A percentile compares a stretch with the other conserved stretches of the same genome.
Conservation (phyloP, 768 basidiomycete genomes). For the Pisolithus albus region DNA sequence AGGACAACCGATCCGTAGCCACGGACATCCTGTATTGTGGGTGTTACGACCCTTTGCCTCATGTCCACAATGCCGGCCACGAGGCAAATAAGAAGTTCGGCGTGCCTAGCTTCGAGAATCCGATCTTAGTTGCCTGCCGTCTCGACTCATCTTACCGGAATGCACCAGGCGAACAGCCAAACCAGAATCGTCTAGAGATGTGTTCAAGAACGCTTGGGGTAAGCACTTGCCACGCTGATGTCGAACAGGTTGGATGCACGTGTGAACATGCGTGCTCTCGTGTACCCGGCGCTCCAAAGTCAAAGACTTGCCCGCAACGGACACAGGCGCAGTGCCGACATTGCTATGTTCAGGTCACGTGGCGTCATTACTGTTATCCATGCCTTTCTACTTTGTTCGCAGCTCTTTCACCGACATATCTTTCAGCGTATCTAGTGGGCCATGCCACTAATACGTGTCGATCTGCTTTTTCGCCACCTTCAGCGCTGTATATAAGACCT, state of each 20-base stretch:
- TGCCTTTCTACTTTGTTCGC: conserved; percentile 15
- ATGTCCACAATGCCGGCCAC: conserved; percentile 4
- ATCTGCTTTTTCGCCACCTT: neutral
- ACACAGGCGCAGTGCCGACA: conserved; percentile 15
- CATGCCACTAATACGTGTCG: conserved; percentile 4
- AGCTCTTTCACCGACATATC: conserved; percentile 14
- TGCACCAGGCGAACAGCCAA: too few species aligned
- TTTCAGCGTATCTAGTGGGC: conserved; percentile 10
- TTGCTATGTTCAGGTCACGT: conserved; percentile 23
- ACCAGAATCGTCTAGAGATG: too few species aligned
- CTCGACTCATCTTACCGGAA: too few species aligned
- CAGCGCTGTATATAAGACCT: conserved; percentile 12
- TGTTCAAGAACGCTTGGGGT: neutral
- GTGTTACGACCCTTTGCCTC: conserved; percentile 5
- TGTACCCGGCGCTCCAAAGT: neutral
- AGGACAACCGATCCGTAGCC: neutral
- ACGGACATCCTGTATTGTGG: conserved; percentile 7
- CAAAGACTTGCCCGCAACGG: conserved; percentile 14
- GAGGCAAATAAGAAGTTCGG: neutral
- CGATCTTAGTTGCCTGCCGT: too few species aligned
- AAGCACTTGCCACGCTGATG: neutral
- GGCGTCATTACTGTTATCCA: neutral
- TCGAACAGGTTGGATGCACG: neutral
- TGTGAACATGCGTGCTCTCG: neutral
- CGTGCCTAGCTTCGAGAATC: neutral